Conservation (phyloP, 345 rosid species). For the Lenwebbia sp. region DNA sequence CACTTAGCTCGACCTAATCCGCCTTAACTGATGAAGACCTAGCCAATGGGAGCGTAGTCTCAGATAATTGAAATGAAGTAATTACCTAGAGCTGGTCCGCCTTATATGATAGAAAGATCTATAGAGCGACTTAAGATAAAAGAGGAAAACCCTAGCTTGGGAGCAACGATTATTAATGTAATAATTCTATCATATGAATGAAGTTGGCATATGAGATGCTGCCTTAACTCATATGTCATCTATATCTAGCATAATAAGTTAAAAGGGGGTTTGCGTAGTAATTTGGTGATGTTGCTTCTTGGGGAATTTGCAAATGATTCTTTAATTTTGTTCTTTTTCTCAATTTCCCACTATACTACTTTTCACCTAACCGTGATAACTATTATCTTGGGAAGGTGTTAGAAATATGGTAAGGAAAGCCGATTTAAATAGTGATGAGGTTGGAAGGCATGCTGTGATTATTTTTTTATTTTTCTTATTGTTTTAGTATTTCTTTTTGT, state of each 20-base stretch:
- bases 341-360: background rate
- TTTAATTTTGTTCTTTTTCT: background rate
- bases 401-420: background rate
- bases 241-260: background rate
- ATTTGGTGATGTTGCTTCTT: background rate
- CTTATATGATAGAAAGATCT: background rate
- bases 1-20: background rate
- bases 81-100: too few species aligned
- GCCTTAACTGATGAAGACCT: background rate
- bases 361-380: background rate
- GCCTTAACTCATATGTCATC: background rate
- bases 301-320: background rate
- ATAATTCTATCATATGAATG: too few species aligned
- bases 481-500: background rate
- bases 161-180: background rate
- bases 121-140: background rate
- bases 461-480: background rate
- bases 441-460: background rate
- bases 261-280: background rate
- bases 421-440: background rate
- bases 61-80: too few species aligned
- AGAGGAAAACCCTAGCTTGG: background rate
- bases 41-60: too few species aligned
- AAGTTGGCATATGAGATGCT: background rate
- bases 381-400: background rate